phyloP scores from a whole-genome alignment of 2,329 filamentous ascomycete species.

The Lasiodiplodia gonubiensis region DNA sequence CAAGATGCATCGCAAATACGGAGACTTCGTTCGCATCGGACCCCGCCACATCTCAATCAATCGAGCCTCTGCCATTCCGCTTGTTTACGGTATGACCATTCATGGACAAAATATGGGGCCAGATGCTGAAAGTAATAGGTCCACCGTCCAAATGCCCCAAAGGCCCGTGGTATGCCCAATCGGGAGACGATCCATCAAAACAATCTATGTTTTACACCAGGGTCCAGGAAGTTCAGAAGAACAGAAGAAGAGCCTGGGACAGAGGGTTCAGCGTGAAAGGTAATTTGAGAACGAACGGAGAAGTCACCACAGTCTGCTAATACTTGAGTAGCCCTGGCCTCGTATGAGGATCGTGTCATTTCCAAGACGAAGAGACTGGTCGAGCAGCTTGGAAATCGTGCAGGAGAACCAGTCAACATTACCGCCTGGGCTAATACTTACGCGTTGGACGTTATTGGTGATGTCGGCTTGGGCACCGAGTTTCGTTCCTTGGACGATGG shows the following conservation, averaged over 20 bases:
- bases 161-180: constrained; percentile 24
- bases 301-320: background rate
- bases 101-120: constrained; percentile 39
- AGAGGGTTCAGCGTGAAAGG: constrained; percentile 40
- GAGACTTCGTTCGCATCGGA: constrained; percentile 29
- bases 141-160: constrained; percentile 47
- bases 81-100: constrained; percentile 6
- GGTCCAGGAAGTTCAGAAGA: constrained; percentile 39
- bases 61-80: constrained; percentile 34
- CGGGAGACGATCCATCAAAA: constrained; percentile 32
- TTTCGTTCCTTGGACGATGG: constrained; percentile 46
- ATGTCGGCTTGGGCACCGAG: constrained; percentile 50
- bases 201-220: constrained; percentile 38
- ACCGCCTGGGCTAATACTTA: constrained; percentile 48
- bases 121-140: constrained; percentile 39
- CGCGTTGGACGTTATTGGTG: constrained; percentile 58
- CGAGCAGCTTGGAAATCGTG: constrained; percentile 36
- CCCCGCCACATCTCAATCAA: constrained; percentile 38
- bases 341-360: constrained; percentile 43
- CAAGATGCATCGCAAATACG: constrained; percentile 18
- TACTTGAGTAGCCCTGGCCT: constrained; percentile 32
- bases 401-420: constrained; percentile 34
- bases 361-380: constrained; percentile 39
- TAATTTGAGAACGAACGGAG: background rate
- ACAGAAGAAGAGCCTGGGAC: constrained; percentile 42